Conservation (phyloP, 805 yeast genomes). For the Candida golubevii region DNA sequence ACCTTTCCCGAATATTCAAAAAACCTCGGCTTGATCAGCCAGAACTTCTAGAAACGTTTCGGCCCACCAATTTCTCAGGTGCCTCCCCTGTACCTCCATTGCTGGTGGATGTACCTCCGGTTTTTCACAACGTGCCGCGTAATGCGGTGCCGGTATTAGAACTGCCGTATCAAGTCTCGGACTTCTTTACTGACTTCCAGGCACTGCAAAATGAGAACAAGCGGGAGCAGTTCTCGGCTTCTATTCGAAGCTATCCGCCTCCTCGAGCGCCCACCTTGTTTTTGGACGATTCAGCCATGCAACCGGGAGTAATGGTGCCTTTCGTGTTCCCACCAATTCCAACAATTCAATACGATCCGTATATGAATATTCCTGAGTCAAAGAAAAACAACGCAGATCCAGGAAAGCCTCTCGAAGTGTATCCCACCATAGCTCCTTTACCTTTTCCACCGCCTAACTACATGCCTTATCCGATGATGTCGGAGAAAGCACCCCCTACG, state of each 20-base stretch:
- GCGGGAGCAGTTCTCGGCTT: constrained; percentile 20
- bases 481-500: constrained; percentile 30
- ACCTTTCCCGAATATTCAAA: constrained; percentile 14
- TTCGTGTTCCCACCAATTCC: constrained; percentile 44
- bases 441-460: constrained; percentile 44
- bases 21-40: constrained; percentile 6
- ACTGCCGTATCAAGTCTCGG: constrained; percentile 25
- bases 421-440: constrained; percentile 31
- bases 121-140: constrained; percentile 35
- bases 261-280: constrained; percentile 33
- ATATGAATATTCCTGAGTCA: constrained; percentile 6
- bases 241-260: constrained; percentile 32
- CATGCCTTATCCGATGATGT: constrained; percentile 42
- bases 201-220: constrained; percentile 13
- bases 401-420: background rate
- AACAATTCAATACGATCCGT: constrained; percentile 15
- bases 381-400: background rate
- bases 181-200: constrained; percentile 34
- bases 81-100: constrained; percentile 2
- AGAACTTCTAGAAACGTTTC: constrained; percentile 1
- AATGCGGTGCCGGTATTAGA: constrained; percentile 33
- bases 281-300: background rate
- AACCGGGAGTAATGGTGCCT: constrained; percentile 38
- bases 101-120: constrained; percentile 11
- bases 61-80: background rate